Percentiles rank a stretch among this genome's conserved stretches.
Conservation (phyloP, 306 rosid species). For the Sindora glabra region DNA sequence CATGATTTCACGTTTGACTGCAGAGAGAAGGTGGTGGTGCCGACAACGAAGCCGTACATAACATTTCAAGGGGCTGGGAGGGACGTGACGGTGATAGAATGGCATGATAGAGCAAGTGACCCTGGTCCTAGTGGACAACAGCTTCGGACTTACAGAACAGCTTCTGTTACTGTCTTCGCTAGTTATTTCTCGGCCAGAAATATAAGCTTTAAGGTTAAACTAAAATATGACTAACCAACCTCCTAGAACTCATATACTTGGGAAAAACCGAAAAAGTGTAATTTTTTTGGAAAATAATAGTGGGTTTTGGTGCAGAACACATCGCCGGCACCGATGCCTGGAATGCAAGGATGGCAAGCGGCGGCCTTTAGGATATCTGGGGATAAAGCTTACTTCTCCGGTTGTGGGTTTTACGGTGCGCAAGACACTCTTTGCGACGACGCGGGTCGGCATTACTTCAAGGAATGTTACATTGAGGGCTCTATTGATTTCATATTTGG, state of each 20-base stretch:
- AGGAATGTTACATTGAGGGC: conserved; percentile 80
- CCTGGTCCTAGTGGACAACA: conserved; percentile 84
- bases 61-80: conserved; percentile 76
- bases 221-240: neutral
- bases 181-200: conserved; percentile 74
- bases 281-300: too few relatives aligned
- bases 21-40: conserved; percentile 86
- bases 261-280: too few relatives aligned
- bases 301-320: conserved; percentile 49
- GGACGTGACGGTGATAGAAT: conserved; percentile 70
- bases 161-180: conserved; percentile 78
- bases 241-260: too few relatives aligned
- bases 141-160: conserved; percentile 77
- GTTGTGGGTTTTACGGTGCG: conserved; percentile 80
- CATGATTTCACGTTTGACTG: neutral
- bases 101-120: conserved; percentile 90
- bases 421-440: conserved; percentile 91
- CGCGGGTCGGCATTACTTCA: conserved; percentile 93
- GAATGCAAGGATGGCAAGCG: conserved; percentile 94
- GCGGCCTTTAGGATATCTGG: conserved; percentile 76
- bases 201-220: conserved; percentile 68
- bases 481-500: conserved; percentile 93
- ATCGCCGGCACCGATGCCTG: conserved; percentile 92
- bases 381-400: conserved; percentile 83
- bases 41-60: conserved; percentile 73